phyloP scores from a whole-genome alignment of 257 asterid genomes.

The Solanum sejunctum region DNA sequence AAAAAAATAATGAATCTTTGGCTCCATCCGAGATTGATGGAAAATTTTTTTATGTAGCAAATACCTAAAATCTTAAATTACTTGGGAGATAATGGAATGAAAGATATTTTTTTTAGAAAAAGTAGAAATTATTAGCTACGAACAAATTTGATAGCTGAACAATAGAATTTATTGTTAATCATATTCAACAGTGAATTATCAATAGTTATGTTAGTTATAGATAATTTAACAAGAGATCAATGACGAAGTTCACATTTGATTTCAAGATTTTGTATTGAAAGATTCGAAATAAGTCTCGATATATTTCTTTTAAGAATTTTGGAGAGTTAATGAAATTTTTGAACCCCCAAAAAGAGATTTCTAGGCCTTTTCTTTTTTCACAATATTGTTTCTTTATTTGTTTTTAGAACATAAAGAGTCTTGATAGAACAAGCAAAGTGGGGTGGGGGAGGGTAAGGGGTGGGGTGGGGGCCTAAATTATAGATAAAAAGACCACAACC shows the following conservation, averaged over 20 bases:
- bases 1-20: too few relatives aligned
- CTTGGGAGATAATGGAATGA: not conserved
- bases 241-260: not conserved
- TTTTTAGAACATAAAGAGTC: not conserved
- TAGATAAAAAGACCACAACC: not conserved
- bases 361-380: not conserved
- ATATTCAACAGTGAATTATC: not conserved
- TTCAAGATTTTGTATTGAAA: not conserved
- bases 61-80: not conserved
- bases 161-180: not conserved
- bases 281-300: not conserved
- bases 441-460: not conserved
- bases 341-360: not conserved
- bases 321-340: not conserved
- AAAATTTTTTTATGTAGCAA: not conserved
- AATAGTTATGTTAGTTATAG: not conserved
- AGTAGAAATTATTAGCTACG: not conserved
- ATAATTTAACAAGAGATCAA: not conserved
- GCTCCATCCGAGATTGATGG: too few relatives aligned
- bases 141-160: not conserved
- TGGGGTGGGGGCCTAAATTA: not conserved
- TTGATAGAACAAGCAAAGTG: not conserved
- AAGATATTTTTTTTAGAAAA: not conserved
- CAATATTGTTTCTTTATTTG: too few relatives aligned
- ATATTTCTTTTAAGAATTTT: not conserved